Percentiles rank a stretch among this genome's conserved stretches.
Conservation (phyloP, 192 early-diverging fungal genomes). For the Coemansia sp. region DNA sequence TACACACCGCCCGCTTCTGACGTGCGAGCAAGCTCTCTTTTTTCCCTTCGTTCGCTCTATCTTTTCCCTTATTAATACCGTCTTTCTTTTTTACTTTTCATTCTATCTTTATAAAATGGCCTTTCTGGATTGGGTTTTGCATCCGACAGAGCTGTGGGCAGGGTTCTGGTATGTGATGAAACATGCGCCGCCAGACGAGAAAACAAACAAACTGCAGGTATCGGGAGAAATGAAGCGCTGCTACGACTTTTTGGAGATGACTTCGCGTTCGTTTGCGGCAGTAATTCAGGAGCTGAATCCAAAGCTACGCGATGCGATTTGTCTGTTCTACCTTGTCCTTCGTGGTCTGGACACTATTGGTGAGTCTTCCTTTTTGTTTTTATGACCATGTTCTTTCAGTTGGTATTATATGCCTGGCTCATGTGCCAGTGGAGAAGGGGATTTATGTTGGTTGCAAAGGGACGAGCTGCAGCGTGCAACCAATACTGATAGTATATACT, state of each 20-base stretch:
- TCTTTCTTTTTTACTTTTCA: background rate
- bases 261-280: slow-evolving; percentile 93
- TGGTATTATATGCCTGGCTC: background rate
- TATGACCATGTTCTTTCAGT: background rate
- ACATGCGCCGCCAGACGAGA: slow-evolving; percentile 57
- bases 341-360: slow-evolving; percentile 95
- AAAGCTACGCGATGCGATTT: slow-evolving; percentile 79
- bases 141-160: slow-evolving; percentile 86
- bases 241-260: slow-evolving; percentile 91
- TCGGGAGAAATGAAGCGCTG: slow-evolving; percentile 64
- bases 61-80: background rate
- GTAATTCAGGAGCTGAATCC: slow-evolving; percentile 90
- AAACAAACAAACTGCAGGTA: slow-evolving; percentile 58
- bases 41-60: background rate
- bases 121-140: slow-evolving; percentile 67
- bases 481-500: background rate
- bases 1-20: background rate
- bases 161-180: slow-evolving; percentile 71
- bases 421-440: background rate
- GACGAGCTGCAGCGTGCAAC: background rate
- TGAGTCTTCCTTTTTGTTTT: slow-evolving; percentile 19
- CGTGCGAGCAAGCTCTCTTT: background rate
- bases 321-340: slow-evolving; percentile 94
- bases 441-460: background rate
- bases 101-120: slow-evolving; percentile 35